Conservation (phyloP, 306 rosid genomes). For the Morella rubra region DNA sequence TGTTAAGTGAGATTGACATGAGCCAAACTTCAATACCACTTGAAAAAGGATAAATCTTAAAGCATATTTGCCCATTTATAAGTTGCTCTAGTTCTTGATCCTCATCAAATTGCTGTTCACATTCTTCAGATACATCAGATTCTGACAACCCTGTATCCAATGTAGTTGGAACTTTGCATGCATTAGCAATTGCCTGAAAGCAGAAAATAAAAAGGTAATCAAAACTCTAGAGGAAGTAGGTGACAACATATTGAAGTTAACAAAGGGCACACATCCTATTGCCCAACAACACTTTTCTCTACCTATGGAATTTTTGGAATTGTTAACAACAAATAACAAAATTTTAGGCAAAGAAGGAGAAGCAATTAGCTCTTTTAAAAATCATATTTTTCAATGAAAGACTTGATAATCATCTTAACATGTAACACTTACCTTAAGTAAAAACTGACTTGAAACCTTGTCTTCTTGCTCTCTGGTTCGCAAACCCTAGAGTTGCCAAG, state of each 20-base stretch:
- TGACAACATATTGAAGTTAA: constrained; percentile 16
- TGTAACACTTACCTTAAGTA: constrained; percentile 63
- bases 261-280: background rate
- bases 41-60: constrained; percentile 71
- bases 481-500: constrained; percentile 53
- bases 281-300: constrained; percentile 26
- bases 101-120: constrained; percentile 58
- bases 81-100: constrained; percentile 80
- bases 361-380: constrained; percentile 25
- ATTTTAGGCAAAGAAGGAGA: background rate
- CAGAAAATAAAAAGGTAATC: constrained; percentile 39
- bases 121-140: constrained; percentile 61
- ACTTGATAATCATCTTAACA: constrained; percentile 22
- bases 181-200: constrained; percentile 76
- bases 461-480: constrained; percentile 91
- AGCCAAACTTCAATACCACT: constrained; percentile 53
- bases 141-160: constrained; percentile 55
- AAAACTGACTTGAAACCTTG: constrained; percentile 60
- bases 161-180: constrained; percentile 72
- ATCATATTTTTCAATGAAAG: constrained; percentile 22
- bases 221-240: constrained; percentile 9
- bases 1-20: background rate
- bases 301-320: constrained; percentile 21
- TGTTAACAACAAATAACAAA: background rate
- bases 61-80: constrained; percentile 74